Percentiles rank a stretch among this genome's conserved stretches.
These are phyloP conservation scores for Chaetothyriales sp. DNA, from an alignment of 2,329 filamentous ascomycete species.

Conservation along the genomic window DNA sequence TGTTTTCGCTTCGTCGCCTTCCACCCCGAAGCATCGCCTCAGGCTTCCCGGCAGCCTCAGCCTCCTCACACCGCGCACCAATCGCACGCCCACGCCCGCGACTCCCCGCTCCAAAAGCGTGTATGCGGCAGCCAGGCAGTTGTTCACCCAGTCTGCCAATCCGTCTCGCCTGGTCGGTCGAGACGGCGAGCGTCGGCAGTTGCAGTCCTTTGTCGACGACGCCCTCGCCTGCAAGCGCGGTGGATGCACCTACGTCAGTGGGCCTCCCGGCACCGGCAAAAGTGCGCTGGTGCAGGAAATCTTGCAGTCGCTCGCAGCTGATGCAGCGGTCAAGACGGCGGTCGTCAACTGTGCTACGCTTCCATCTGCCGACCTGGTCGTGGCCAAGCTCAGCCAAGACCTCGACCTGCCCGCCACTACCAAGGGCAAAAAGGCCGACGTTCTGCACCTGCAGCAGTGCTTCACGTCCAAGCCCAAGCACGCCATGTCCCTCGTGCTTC, in stretches of 20 bases:
- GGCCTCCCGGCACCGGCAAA: slow-evolving; percentile 91
- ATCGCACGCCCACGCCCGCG: slow-evolving; percentile 55
- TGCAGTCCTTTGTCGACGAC: slow-evolving; percentile 55
- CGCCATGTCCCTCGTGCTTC: slow-evolving; percentile 61
- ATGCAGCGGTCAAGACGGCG: slow-evolving; percentile 47
- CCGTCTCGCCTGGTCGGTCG: slow-evolving; percentile 66
- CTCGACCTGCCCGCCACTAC: slow-evolving; percentile 46
- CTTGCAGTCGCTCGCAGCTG: slow-evolving; percentile 44
- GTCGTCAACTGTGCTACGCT: slow-evolving; percentile 97
- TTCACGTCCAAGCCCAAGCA: slow-evolving; percentile 50
- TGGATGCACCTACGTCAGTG: slow-evolving; percentile 88
- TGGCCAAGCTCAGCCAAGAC: slow-evolving; percentile 59
- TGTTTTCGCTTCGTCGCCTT: slow-evolving; percentile 55
- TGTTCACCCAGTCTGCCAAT: slow-evolving; percentile 69
- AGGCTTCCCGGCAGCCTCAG: slow-evolving; percentile 62
- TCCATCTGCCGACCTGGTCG: slow-evolving; percentile 75
- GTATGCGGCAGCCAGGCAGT: slow-evolving; percentile 73
- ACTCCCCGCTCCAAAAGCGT: slow-evolving; percentile 59
- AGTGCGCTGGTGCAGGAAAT: slow-evolving; percentile 83
- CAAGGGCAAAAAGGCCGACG: slow-evolving; percentile 46
- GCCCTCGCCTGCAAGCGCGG: slow-evolving; percentile 47
- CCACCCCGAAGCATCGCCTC: slow-evolving; percentile 74
- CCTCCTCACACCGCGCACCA: slow-evolving; percentile 63
- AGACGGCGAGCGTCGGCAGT: slow-evolving; percentile 52
- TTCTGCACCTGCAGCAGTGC: slow-evolving; percentile 43